These are phyloP conservation scores for Mycena venus DNA, from an alignment of 768 basidiomycete genomes.

Conservation along the genomic window DNA sequence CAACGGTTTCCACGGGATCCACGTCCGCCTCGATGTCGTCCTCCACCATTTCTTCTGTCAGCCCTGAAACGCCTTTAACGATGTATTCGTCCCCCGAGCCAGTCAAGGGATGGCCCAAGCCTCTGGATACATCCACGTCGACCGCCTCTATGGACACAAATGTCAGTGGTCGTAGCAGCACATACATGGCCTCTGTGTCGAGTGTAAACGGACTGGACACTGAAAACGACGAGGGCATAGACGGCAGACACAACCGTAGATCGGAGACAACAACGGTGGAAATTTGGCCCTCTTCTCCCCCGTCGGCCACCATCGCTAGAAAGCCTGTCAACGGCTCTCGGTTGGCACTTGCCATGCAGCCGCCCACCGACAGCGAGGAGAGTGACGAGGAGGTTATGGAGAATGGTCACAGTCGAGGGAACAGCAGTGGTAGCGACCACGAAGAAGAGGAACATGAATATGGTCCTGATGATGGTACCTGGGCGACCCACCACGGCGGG, in stretches of 20 bases:
- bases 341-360: conserved; percentile 26
- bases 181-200: conserved; percentile 16
- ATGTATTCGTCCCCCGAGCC: conserved; percentile 27
- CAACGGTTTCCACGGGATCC: conserved; percentile 22
- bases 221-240: conserved; percentile 1
- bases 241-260: conserved; percentile 24
- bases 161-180: conserved; percentile 28
- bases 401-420: background rate
- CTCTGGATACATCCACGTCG: conserved; percentile 22
- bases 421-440: conserved; percentile 3
- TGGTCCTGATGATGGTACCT: conserved; percentile 23
- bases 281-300: conserved; percentile 30
- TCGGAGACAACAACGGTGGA: conserved; percentile 34
- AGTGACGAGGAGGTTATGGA: conserved; percentile 11
- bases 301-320: conserved; percentile 24
- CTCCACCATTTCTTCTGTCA: conserved; percentile 14
- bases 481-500: conserved; percentile 12
- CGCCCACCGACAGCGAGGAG: conserved; percentile 28
- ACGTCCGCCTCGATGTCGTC: conserved; percentile 18
- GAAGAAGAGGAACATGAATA: conserved; percentile 19
- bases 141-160: conserved; percentile 30
- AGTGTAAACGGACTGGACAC: conserved; percentile 9
- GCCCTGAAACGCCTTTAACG: conserved; percentile 14
- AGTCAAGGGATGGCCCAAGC: background rate
- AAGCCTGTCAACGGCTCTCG: conserved; percentile 34